Evolutionary conservation across 2,329 filamentous ascomycete species (phyloP).

Genomic region (Neospermospora avenae): DNA sequence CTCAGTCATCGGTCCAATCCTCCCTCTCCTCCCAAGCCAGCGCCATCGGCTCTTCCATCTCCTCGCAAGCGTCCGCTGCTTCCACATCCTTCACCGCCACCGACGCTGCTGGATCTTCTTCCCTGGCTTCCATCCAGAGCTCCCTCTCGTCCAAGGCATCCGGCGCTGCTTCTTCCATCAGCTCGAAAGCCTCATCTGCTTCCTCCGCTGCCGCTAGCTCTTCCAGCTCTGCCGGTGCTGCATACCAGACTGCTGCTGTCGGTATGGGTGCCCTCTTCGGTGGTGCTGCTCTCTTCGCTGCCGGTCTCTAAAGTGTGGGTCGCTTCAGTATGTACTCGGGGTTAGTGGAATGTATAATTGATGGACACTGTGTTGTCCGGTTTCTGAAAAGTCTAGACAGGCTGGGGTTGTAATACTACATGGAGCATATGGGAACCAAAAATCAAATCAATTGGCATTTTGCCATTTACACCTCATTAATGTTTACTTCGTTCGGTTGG

Average conservation of each 20-base stretch:
- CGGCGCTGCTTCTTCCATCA: not conserved
- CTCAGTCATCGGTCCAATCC: constrained; percentile 4
- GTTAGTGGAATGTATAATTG: not conserved
- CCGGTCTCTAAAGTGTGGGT: constrained; percentile 24
- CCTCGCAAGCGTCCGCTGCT: constrained; percentile 5
- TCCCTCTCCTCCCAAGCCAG: constrained; percentile 11
- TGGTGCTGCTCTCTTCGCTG: constrained; percentile 29
- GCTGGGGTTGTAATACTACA: not conserved
- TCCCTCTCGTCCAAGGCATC: not conserved
- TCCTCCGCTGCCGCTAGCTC: constrained; percentile 12
- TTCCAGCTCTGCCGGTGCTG: constrained; percentile 19
- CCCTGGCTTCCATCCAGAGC: not conserved
- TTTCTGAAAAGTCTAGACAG: not conserved
- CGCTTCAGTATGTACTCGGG: not conserved
- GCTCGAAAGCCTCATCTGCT: not conserved
- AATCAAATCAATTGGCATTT: too few species aligned
- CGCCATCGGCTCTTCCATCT: constrained; percentile 10
- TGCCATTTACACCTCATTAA: too few species aligned
- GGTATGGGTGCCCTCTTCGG: constrained; percentile 31
- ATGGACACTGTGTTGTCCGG: not conserved
- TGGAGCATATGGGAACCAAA: too few species aligned
- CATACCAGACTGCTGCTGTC: constrained; percentile 29
- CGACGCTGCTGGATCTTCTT: constrained; percentile 3
- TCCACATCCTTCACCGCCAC: constrained; percentile 8
- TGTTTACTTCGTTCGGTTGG: too few species aligned